Evolutionary conservation across 352 stramenopile species (phyloP).

Genomic region (Globisporangium carolinianum): DNA sequence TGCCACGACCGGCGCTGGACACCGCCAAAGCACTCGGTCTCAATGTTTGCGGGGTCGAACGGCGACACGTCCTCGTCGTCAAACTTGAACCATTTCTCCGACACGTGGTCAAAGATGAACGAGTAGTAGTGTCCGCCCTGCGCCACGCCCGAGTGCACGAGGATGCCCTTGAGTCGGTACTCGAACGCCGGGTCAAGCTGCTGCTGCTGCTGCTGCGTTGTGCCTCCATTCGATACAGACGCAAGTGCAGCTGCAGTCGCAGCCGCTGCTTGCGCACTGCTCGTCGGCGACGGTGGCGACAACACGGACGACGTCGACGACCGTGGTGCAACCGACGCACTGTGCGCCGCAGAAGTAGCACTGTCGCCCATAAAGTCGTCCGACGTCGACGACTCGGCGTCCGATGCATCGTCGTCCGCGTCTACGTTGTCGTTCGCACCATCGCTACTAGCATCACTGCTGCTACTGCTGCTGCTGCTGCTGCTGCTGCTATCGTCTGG

Average conservation of each 20-base stretch:
- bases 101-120: slow-evolving; percentile 85
- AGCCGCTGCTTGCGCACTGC: background rate
- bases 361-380: slow-evolving; percentile 60
- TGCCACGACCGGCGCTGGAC: slow-evolving; percentile 92
- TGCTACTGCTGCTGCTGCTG: background rate
- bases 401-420: slow-evolving; percentile 50
- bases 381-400: slow-evolving; percentile 41
- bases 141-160: slow-evolving; percentile 97
- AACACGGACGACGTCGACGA: slow-evolving; percentile 13
- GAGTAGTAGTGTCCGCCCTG: slow-evolving; percentile 99
- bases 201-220: slow-evolving; percentile 2
- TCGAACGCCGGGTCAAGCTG: slow-evolving; percentile 90
- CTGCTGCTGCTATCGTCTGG: slow-evolving; percentile 25
- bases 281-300: slow-evolving; percentile 4
- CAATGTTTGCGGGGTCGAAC: slow-evolving; percentile 95
- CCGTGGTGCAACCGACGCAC: slow-evolving; percentile 11
- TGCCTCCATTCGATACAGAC: background rate
- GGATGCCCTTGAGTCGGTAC: slow-evolving; percentile 95
- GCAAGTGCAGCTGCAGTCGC: slow-evolving; percentile 2
- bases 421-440: background rate
- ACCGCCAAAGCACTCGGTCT: slow-evolving; percentile 98
- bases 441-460: background rate
- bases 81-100: slow-evolving; percentile 98
- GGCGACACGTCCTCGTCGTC: slow-evolving; percentile 98
- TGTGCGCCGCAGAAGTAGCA: background rate